A percentile compares a stretch with the other conserved stretches of the same genome.
phyloP scores from a whole-genome alignment of 768 basidiomycete species.

The Rubroboletus satanas region DNA sequence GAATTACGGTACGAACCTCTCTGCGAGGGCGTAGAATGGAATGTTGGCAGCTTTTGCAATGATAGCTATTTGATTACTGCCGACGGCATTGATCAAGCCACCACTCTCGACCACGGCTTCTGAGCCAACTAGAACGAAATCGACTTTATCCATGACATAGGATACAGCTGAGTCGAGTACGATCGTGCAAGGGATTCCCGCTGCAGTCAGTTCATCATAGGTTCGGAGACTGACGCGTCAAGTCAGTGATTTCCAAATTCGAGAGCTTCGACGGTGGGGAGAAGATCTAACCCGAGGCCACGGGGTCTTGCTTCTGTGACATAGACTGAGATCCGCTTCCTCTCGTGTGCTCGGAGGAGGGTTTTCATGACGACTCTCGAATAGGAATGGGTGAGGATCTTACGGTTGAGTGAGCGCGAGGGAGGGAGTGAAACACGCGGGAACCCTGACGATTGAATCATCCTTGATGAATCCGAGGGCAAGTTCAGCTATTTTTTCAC shows the following conservation, averaged over 20 bases:
- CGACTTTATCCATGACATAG: conserved; percentile 95
- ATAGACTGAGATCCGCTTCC: conserved; percentile 94
- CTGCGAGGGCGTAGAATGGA: conserved; percentile 93
- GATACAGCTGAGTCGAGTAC: conserved; percentile 96
- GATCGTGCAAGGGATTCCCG: conserved; percentile 92
- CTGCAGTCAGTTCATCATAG: conserved; percentile 78
- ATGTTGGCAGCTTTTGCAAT: conserved; percentile 93
- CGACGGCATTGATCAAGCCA: conserved; percentile 87
- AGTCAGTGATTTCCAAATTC: conserved; percentile 8
- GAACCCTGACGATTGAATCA: conserved; percentile 70
- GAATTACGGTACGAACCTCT: conserved; percentile 54
- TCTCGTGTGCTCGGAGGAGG: conserved; percentile 82
- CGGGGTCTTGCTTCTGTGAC: conserved; percentile 94
- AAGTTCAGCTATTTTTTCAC: conserved; percentile 83
- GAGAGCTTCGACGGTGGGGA: not conserved
- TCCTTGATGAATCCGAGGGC: conserved; percentile 94
- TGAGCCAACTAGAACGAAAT: conserved; percentile 93
- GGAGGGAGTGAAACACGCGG: conserved; percentile 14
- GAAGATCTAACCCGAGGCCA: conserved; percentile 69
- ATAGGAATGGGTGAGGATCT: conserved; percentile 97
- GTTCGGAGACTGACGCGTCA: conserved; percentile 69
- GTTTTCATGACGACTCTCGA: conserved; percentile 95
- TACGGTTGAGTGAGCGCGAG: conserved; percentile 15
- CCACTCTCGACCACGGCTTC: conserved; percentile 98
- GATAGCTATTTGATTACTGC: conserved; percentile 94